Evolutionary conservation across 1,139 yeast genomes (phyloP).

Genomic region (Pichia sp.): DNA sequence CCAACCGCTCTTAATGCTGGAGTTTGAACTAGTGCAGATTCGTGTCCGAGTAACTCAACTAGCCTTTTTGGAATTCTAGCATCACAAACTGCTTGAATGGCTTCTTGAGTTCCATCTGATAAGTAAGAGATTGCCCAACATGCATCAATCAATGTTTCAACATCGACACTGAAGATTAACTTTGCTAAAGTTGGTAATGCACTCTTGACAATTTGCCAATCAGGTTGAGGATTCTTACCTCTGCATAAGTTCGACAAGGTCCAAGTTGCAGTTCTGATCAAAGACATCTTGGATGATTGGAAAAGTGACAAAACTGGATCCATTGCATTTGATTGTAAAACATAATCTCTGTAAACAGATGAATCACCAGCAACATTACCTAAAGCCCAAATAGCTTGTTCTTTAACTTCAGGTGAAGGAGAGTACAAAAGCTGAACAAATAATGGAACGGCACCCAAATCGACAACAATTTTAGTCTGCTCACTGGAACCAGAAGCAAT

Average conservation of each 20-base stretch:
- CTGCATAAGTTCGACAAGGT: slow-evolving; percentile 93
- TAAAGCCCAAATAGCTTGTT: slow-evolving; percentile 98
- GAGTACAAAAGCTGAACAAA: slow-evolving; percentile 81
- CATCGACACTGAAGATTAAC: slow-evolving; percentile 83
- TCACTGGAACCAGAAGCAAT: slow-evolving; percentile 91
- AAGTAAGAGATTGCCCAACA: slow-evolving; percentile 98
- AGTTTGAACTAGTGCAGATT: slow-evolving; percentile 83
- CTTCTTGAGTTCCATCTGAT: slow-evolving; percentile 87
- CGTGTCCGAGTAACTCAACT: slow-evolving; percentile 83
- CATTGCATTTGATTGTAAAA: slow-evolving; percentile 80
- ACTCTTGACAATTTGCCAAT: slow-evolving; percentile 80
- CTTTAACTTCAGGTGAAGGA: slow-evolving; percentile 85
- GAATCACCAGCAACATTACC: slow-evolving; percentile 99
- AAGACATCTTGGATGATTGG: slow-evolving; percentile 75
- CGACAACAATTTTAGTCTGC: slow-evolving; percentile 87
- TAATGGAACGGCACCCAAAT: slow-evolving; percentile 88
- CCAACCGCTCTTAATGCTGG: slow-evolving; percentile 98
- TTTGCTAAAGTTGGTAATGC: slow-evolving; percentile 92
- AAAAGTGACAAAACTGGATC: slow-evolving; percentile 78
- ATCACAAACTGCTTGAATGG: slow-evolving; percentile 95
- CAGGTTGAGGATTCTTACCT: slow-evolving; percentile 95
- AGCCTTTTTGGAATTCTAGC: slow-evolving; percentile 92
- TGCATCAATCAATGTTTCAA: slow-evolving; percentile 92
- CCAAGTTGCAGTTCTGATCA: slow-evolving; percentile 97
- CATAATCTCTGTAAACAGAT: slow-evolving; percentile 82